These are phyloP conservation scores for Diplodia seriata DNA, from an alignment of 2,329 filamentous ascomycete species.

Conservation along the genomic window DNA sequence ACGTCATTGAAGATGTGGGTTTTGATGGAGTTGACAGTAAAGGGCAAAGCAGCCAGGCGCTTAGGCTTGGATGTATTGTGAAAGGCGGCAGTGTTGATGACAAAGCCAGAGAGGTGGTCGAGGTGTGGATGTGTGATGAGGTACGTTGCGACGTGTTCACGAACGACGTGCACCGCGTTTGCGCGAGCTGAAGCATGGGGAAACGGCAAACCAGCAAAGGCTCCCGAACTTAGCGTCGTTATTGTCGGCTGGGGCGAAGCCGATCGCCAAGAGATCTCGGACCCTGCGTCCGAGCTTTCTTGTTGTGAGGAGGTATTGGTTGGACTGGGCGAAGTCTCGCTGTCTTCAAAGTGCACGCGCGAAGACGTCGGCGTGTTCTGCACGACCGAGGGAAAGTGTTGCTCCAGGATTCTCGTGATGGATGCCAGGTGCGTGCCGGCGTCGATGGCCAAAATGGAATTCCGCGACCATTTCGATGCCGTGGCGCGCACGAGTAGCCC, in stretches of 20 bases:
- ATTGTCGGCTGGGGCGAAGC: conserved; percentile 49
- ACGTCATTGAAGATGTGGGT: conserved; percentile 96
- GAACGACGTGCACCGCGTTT: conserved; percentile 82
- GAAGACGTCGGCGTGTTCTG: conserved; percentile 21
- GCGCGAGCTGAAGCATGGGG: conserved; percentile 70
- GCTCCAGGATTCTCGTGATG: conserved; percentile 79
- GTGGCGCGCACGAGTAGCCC: conserved; percentile 87
- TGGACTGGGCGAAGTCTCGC: conserved; percentile 27
- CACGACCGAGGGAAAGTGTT: conserved; percentile 56
- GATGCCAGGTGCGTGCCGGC: conserved; percentile 87
- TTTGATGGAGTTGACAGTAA: conserved; percentile 91
- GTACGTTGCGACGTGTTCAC: conserved; percentile 82
- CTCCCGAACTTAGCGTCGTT: conserved; percentile 67
- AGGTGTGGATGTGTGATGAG: conserved; percentile 97
- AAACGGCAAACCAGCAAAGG: conserved; percentile 80
- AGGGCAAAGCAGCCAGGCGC: conserved; percentile 81
- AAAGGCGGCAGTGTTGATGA: conserved; percentile 89
- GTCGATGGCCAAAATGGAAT: conserved; percentile 90
- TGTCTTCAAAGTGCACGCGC: conserved; percentile 23
- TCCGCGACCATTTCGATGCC: conserved; percentile 77
- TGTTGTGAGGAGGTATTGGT: conserved; percentile 23
- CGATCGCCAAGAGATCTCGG: conserved; percentile 27
- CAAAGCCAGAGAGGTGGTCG: conserved; percentile 89
- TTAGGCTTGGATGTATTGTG: conserved; percentile 80
- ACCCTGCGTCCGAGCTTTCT: conserved; percentile 23